Percentiles rank a stretch among this genome's conserved stretches.
Evolutionary conservation across 805 yeast species (phyloP).

Genomic region (Starmerella vaccinii): DNA sequence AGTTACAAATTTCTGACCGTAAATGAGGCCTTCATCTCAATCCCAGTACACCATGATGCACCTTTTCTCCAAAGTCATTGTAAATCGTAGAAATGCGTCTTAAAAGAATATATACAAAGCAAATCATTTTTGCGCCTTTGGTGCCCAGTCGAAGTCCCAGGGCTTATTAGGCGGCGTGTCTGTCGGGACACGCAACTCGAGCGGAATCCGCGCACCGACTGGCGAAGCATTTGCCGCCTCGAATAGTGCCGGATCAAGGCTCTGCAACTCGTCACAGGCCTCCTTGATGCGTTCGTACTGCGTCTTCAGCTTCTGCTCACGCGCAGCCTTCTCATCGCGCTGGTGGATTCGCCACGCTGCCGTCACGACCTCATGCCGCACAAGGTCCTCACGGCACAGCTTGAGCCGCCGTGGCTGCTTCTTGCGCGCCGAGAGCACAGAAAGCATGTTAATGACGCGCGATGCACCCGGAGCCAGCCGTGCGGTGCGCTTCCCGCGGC

Average conservation of each 20-base stretch:
- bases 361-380: slow-evolving; percentile 72
- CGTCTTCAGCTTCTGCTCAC: slow-evolving; percentile 30
- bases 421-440: slow-evolving; percentile 76
- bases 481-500: slow-evolving; percentile 41
- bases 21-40: too few relatives aligned
- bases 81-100: too few relatives aligned
- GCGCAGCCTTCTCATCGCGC: slow-evolving; percentile 40
- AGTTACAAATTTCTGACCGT: too few relatives aligned
- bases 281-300: slow-evolving; percentile 58
- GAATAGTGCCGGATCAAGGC: slow-evolving; percentile 42
- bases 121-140: slow-evolving; percentile 3
- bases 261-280: slow-evolving; percentile 61
- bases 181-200: slow-evolving; percentile 80
- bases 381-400: slow-evolving; percentile 64
- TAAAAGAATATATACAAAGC: slow-evolving; percentile 1
- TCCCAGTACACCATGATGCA: too few relatives aligned
- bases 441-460: slow-evolving; percentile 48
- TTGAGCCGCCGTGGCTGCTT: slow-evolving; percentile 78
- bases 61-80: too few relatives aligned
- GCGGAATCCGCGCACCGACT: slow-evolving; percentile 55
- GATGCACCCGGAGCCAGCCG: slow-evolving; percentile 40
- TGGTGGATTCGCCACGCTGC: slow-evolving; percentile 69
- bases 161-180: slow-evolving; percentile 74
- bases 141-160: slow-evolving; percentile 48
- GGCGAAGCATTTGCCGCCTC: slow-evolving; percentile 52